Evolutionary conservation across 2,329 filamentous ascomycete genomes (phyloP), one percentile per base, ranked within the genome.

Genomic region (Rhinocladiella mackenziei): DNA sequence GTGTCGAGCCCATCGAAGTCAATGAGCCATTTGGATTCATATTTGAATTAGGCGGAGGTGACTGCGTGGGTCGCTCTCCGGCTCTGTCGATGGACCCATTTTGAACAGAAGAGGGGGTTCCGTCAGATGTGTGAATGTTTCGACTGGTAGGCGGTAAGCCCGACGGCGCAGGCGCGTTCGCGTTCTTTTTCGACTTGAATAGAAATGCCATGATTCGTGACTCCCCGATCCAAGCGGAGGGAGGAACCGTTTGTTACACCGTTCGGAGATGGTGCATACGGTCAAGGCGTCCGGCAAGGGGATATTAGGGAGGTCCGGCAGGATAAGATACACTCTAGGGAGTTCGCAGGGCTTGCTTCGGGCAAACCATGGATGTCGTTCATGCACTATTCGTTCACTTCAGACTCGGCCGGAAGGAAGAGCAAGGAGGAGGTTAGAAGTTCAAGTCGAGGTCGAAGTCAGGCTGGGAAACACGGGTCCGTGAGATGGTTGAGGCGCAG

Each of bases 101-200:
- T 74, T 56, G 83, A 77, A 56, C 85, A 84, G 10, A 83, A 19
- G 48, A 22, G 13, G 46, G 28, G 29, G 66, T 60, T 33, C 71
- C 78, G 60, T 80, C 75, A 33, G 77, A 75, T 14, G 74, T 77
- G 48, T 74, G 69, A 41, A 78, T 70, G 47, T 78, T 76, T 58
- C 77, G 69, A 15, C 72, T 70, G 39, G 74, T 73, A n/a, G 74
- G 65, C 32, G 77, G 75, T 22, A 78, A 67, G 29, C 68, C 66
- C 54, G 57, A 54, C n/a, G 43, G 29, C 23, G 46, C 19, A 22
- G 48, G 47, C 51, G 49, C 46, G 58, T 83, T 80, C 65, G 28
- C 18, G 2, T 35, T 17, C 18, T 35, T 81, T 61, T 78, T 76
- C 68, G 86, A 88, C 69, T 88, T 89, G 73, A 89, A 89, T 51